phyloP scores from a whole-genome alignment of 2,329 filamentous ascomycete species.

The Dichotomopilus funicola region DNA sequence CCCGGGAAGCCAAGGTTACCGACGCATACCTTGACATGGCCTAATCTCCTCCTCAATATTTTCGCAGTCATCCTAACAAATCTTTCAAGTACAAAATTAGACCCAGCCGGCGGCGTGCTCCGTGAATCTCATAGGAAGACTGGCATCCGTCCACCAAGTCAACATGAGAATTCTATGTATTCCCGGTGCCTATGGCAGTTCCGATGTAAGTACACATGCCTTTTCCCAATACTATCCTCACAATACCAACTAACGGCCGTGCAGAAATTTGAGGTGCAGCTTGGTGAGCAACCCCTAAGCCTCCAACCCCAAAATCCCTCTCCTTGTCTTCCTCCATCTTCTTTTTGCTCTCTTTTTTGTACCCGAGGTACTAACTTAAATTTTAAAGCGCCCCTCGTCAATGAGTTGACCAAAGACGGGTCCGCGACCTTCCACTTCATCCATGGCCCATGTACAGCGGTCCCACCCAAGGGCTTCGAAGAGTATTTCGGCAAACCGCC shows the following conservation, averaged over 20 bases:
- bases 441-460: slow-evolving; percentile 43
- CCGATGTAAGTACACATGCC: slow-evolving; percentile 36
- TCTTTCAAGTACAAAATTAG: not conserved
- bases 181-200: slow-evolving; percentile 52
- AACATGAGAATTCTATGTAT: slow-evolving; percentile 51
- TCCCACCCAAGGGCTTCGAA: slow-evolving; percentile 48
- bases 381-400: slow-evolving; percentile 39
- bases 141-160: not conserved
- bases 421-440: slow-evolving; percentile 46
- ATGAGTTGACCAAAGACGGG: slow-evolving; percentile 40
- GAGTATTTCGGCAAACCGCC: slow-evolving; percentile 51
- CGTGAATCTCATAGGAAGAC: not conserved
- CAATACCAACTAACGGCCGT: not conserved
- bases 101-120: not conserved
- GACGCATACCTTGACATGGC: too few species aligned
- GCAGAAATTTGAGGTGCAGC: slow-evolving; percentile 51
- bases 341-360: too few species aligned
- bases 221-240: too few species aligned
- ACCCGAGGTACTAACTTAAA: too few species aligned
- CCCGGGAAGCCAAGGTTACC: too few species aligned
- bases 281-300: slow-evolving; percentile 31
- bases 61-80: too few species aligned
- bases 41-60: too few species aligned
- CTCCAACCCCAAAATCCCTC: not conserved
- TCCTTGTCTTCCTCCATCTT: not conserved